A percentile compares a stretch with the other conserved stretches of the same genome.
These are phyloP conservation scores for Cylindricascospora bacillispora DNA, from an alignment of 1,139 yeast species.

Conservation along the genomic window DNA sequence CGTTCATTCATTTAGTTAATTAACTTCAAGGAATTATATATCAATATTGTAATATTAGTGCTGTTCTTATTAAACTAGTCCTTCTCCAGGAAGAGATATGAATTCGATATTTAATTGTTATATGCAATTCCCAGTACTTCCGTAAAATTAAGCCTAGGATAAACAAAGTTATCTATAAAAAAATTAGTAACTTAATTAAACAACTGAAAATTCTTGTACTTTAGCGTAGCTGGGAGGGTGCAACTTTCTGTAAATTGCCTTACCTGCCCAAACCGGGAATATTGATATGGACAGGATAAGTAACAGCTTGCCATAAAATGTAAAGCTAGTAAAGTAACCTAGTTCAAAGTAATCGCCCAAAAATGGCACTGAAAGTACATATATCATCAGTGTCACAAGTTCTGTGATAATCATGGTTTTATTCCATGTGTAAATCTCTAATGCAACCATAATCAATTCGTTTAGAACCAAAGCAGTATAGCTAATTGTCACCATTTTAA, in stretches of 20 bases:
- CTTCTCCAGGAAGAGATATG: too few relatives aligned
- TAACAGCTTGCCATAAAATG: constrained; percentile 58
- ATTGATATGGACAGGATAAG: constrained; percentile 59
- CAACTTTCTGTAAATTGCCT: constrained; percentile 57
- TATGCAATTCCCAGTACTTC: too few relatives aligned
- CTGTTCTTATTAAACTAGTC: too few relatives aligned
- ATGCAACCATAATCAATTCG: constrained; percentile 86
- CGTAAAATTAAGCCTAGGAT: too few relatives aligned
- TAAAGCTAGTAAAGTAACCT: constrained; percentile 41
- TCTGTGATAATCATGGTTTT: constrained; percentile 64
- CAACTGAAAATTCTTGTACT: constrained; percentile 48
- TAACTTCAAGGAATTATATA: too few relatives aligned
- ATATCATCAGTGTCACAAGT: constrained; percentile 53
- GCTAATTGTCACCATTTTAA: constrained; percentile 72
- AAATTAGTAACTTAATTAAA: too few relatives aligned
- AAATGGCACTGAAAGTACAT: constrained; percentile 67
- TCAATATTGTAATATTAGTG: too few relatives aligned
- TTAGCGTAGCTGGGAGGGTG: constrained; percentile 98
- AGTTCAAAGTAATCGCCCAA: constrained; percentile 76
- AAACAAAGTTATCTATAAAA: too few relatives aligned
- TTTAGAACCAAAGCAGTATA: constrained; percentile 71
- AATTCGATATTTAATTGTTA: too few relatives aligned
- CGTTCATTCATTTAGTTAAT: too few relatives aligned
- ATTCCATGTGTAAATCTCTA: constrained; percentile 87
- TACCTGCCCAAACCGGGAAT: constrained; percentile 82